These are phyloP conservation scores for Francoa sonchifolia DNA, from an alignment of 441 rosid species.

Conservation along the genomic window DNA sequence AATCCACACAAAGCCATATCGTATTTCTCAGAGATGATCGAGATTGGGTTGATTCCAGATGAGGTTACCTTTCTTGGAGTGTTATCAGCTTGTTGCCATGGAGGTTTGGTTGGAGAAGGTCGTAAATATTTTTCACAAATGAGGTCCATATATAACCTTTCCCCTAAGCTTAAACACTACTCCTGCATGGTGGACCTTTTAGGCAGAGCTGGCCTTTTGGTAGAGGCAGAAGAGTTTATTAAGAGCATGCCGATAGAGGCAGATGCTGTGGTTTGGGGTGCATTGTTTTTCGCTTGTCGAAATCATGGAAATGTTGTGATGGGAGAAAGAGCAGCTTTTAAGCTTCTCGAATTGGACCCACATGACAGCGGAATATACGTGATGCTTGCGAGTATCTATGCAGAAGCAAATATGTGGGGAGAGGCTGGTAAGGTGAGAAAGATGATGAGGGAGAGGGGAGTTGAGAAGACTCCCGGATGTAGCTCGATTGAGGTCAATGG, in stretches of 20 bases:
- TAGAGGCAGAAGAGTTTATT: slow-evolving; percentile 61
- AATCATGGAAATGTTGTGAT: slow-evolving; percentile 44
- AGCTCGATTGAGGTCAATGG: slow-evolving; percentile 69
- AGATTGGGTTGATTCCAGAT: slow-evolving; percentile 55
- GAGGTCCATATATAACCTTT: slow-evolving; percentile 40
- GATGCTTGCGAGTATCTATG: slow-evolving; percentile 56
- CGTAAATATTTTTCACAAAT: slow-evolving; percentile 49
- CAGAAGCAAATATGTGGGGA: slow-evolving; percentile 65
- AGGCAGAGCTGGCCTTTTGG: slow-evolving; percentile 66
- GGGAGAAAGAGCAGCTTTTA: slow-evolving; percentile 62
- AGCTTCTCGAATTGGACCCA: slow-evolving; percentile 72
- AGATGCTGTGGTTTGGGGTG: slow-evolving; percentile 73
- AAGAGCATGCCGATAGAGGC: slow-evolving; percentile 60
- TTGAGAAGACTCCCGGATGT: slow-evolving; percentile 77
- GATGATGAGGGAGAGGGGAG: slow-evolving; percentile 59
- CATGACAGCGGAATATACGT: slow-evolving; percentile 69
- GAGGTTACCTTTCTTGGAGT: slow-evolving; percentile 70
- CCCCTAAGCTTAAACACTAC: slow-evolving; percentile 61
- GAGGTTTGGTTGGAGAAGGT: slow-evolving; percentile 69
- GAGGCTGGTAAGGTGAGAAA: slow-evolving; percentile 51
- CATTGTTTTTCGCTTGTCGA: slow-evolving; percentile 67
- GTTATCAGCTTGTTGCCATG: slow-evolving; percentile 75
- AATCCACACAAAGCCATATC: slow-evolving; percentile 44
- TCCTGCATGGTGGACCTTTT: slow-evolving; percentile 82
- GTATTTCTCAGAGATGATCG: slow-evolving; percentile 60